A percentile compares a stretch with the other conserved stretches of the same genome.
phyloP scores from a whole-genome alignment of 2,329 filamentous ascomycete species.

The Podosphaera fusca region DNA sequence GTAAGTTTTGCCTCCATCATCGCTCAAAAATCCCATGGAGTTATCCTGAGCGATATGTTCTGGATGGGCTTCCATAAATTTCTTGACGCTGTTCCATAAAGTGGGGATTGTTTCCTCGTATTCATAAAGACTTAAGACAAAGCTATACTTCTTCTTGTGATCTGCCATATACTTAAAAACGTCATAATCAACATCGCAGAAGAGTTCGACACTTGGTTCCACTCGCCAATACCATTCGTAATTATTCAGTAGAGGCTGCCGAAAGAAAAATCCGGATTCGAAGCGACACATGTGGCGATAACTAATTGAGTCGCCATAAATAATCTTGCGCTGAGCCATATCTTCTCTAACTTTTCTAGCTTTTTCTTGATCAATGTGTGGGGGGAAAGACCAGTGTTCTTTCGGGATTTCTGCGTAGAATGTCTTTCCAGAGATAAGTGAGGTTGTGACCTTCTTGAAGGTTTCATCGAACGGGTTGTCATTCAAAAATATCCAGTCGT shows the following conservation, averaged over 20 bases:
- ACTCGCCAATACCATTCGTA: constrained; percentile 99
- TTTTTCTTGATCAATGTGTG: constrained; percentile 87
- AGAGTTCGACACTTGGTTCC: constrained; percentile 88
- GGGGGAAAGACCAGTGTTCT: constrained; percentile 94
- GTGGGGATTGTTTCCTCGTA: constrained; percentile 88
- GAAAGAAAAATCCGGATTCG: constrained; percentile 98
- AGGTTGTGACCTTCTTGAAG: constrained; percentile 78
- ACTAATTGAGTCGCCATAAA: constrained; percentile 90
- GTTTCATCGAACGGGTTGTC: constrained; percentile 80
- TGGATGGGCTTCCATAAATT: constrained; percentile 75
- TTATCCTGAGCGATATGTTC: constrained; percentile 72
- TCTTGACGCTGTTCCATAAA: constrained; percentile 85
- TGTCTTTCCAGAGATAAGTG: constrained; percentile 79
- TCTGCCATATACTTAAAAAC: constrained; percentile 94
- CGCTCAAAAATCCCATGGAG: constrained; percentile 74
- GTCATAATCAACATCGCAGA: constrained; percentile 87
- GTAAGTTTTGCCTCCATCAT: constrained; percentile 77
- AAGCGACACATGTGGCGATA: constrained; percentile 99
- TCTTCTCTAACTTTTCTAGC: constrained; percentile 77
- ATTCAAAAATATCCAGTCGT: constrained; percentile 98
- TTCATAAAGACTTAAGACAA: constrained; percentile 85
- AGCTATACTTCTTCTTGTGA: constrained; percentile 94
- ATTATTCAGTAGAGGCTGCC: constrained; percentile 74
- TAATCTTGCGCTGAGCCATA: constrained; percentile 86
- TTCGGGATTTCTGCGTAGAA: constrained; percentile 72